These are phyloP conservation scores for Nepenthes alata DNA, from an alignment of 179 eudicot genomes.

Conservation along the genomic window DNA sequence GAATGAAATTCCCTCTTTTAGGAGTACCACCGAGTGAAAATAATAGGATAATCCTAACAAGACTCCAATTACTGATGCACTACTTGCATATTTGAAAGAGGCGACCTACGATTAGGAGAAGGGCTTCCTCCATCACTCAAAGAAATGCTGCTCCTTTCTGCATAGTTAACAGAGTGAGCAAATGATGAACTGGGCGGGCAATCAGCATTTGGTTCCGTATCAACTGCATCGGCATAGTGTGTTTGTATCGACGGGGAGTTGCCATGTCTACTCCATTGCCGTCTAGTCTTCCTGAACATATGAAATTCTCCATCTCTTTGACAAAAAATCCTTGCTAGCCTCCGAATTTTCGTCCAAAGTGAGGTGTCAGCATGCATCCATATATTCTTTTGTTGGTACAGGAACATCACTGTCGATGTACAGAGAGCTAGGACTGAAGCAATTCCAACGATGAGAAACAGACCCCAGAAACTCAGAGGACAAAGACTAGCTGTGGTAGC, in stretches of 20 bases:
- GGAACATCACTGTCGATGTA: constrained; percentile 9
- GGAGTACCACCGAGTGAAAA: no score
- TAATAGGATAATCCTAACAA: no score
- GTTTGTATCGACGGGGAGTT: neutral
- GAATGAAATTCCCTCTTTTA: no score
- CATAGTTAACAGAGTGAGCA: neutral
- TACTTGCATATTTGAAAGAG: neutral
- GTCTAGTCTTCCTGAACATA: constrained; percentile 6
- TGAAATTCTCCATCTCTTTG: constrained; percentile 9
- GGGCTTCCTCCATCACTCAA: neutral
- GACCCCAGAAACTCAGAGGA: constrained; percentile 31
- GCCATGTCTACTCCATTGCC: neutral
- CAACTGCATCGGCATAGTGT: neutral
- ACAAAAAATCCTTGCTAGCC: constrained; percentile 5
- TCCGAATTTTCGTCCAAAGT: constrained; percentile 5
- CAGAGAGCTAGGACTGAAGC: constrained; percentile 16
- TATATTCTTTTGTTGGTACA: constrained; percentile 13
- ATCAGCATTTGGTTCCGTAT: neutral
- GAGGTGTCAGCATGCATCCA: constrained; percentile 5
- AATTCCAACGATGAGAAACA: constrained; percentile 23
- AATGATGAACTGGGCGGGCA: neutral
- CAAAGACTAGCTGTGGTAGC: constrained; percentile 16
- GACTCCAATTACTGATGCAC: no score
- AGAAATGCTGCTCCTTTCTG: neutral
- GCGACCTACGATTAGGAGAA: neutral